Evolutionary conservation across 192 early-diverging fungal species (phyloP), one percentile per base, ranked within the genome.

Genomic region (Paraglomus occultum): DNA sequence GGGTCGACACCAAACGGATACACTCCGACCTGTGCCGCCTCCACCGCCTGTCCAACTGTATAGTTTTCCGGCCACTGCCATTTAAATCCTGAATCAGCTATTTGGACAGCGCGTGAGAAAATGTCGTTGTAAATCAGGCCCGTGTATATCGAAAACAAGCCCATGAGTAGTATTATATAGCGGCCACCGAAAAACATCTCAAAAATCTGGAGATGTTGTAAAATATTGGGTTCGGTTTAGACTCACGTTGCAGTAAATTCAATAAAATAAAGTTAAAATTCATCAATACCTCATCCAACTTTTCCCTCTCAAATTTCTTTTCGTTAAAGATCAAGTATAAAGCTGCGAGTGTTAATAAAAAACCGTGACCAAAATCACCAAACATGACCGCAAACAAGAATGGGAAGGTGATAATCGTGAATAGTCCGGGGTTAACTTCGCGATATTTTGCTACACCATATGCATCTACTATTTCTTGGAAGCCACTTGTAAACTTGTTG

Each of bases 361-460:
- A 74, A 31, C 95, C 97, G 73, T 99, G 97, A 54, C 97, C 97
- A 44, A 97, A 85, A 79, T 99, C 97, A 66, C 97, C 97, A 85
- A 99, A 99, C 97, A 99, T 99, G 65, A 99, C 87, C 52, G 97
- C 96, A 80, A 99, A 99, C 63, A 99, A 78, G 77, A 99, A 99
- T n/a, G 97, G 97, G 83, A 99, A 99, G 0, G 94, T 95, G 49
- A 98, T 96, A 11, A 91, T 75, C 0, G 97, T 97, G 65, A 97
- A 99, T 42, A 99, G 85, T 50, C 95, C 97, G 15, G 97, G 97
- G 76, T 99, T 99, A 69, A 98, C 95, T 82, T 99, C 97, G 67
- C 91, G 87, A 75, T 97, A 97, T 72, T 85, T 87, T 47, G 97
- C 94, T 73, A 97, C 87, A 63, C 97, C 97, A 76, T 99, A 99